Evolutionary conservation across 805 yeast species (phyloP), one percentile per base, ranked within the genome.

Genomic region (Zygosaccharomyces gambellarensis): DNA sequence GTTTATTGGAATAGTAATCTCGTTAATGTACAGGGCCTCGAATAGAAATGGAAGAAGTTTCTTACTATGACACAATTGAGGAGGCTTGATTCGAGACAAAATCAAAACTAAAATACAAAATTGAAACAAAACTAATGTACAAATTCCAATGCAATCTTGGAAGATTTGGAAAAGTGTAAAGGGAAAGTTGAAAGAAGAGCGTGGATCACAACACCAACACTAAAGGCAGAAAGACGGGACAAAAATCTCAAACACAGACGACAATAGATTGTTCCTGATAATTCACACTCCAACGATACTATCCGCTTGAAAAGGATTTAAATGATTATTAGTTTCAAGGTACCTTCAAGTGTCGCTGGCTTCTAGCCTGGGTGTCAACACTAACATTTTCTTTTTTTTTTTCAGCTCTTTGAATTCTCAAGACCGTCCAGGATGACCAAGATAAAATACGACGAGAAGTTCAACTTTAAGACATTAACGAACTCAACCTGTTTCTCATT

Each of bases 61-160:
- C 21, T 42, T 36, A 34, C 45, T 42, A 42, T 30, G 23, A 19
- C 45, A 42, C 45, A 42, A 34, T 34, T 17, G 38, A 17, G 22
- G 21, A 34, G 38, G 38, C 22, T 14, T 34, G 22, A 34, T 31
- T 22, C 23, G 45, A 42, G 45, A 34, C 17, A 25, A 30, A 42
- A 21, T 30, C 32, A 42, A 31, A 42, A 42, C 45, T 42, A 42
- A 42, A 50, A 41, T 43, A 44, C 40, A 47, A 36, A 40, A 39
- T 28, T 21, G 19, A 14, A 34, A 34, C 9, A 14, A 34, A 34
- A 46, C 44, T 50, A 50, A 38, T 50, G 48, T 50, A 50, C 53
- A 50, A 46, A 43, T 43, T 49, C 36, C 46, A 42, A 42, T 25
- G 27, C 11, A 29, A 49, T 22, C 17, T 30, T 45, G 48, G 31